Conservation (phyloP, 345 rosid species). For the Syzygium aromaticum region DNA sequence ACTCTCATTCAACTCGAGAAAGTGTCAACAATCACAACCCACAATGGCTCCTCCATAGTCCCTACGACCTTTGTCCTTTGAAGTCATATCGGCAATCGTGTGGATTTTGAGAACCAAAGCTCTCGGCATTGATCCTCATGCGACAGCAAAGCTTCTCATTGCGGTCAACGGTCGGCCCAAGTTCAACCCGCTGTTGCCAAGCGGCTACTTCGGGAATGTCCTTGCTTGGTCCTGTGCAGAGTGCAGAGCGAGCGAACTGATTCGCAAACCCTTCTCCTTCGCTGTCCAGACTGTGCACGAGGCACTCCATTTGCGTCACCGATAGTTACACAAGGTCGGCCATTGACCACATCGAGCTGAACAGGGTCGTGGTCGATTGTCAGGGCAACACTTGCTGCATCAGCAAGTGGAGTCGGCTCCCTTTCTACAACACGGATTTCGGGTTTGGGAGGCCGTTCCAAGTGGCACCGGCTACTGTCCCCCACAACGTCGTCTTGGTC, state of each 20-base stretch:
- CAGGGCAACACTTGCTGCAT: background rate
- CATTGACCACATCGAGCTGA: background rate
- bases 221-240: background rate
- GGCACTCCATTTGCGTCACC: background rate
- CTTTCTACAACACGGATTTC: background rate
- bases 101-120: background rate
- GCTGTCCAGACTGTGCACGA: background rate
- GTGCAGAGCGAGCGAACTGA: background rate
- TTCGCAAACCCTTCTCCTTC: background rate
- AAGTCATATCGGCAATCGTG: background rate
- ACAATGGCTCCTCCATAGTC: background rate
- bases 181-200: background rate
- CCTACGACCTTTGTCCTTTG: background rate
- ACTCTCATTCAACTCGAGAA: background rate
- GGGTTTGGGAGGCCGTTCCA: background rate
- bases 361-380: background rate
- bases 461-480: background rate
- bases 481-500: background rate
- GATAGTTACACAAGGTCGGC: background rate
- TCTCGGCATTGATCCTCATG: background rate
- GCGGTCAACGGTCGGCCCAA: background rate
- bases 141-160: background rate
- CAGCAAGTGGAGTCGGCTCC: background rate
- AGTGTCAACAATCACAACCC: background rate
- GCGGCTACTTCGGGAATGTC: background rate